Evolutionary conservation across 768 basidiomycete genomes (phyloP), one percentile per base, ranked within the genome.

Genomic region (Lenzites betulinus): DNA sequence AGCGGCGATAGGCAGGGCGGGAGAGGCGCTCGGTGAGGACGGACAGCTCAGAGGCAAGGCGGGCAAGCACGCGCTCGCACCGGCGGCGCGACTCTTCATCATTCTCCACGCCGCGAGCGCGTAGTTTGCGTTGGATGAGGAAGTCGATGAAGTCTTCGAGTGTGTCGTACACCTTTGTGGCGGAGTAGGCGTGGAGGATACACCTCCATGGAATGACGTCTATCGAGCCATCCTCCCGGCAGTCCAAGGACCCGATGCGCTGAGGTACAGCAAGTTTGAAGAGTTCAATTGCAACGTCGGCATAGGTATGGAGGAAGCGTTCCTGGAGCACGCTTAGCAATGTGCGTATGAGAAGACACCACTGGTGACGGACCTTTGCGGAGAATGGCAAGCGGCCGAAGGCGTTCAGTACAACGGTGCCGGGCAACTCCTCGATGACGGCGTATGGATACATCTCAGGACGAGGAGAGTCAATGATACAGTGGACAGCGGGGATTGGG

Each of bases 211-310:
- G 43, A 3, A 44, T 18, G 11, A 42, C 38, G n/a, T 25, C 8
- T 2, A 28, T n/a, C 0, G 18, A 20, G 3, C 25, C 46, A 25
- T 18, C 38, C 3, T 26, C 28, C 1, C 8, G 16, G n/a, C 35
- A n/a, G 11, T 26, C 2, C 12, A 44, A 25, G 20, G 54, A 41
- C 15, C 54, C 54, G n/a, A 59, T 54, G n/a, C 16, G 42, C 23
- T 56, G 53, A 7, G 63, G 63, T 6, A 59, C 54, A 7, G 42
- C 22, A 3, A 64, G 33, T 16, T n/a, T 22, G 49, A 56, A 50
- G 2, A 57, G 36, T 38, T 59, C 30, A n/a, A 59, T 15, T 3
- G 18, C 20, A n/a, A 51, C 11, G 6, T 64, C 49, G 1, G 63
- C 63, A 36, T 46, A 43, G 1, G 41, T 25, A 15, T 38, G 50